A percentile compares a stretch with the other conserved stretches of the same genome.
phyloP scores from a whole-genome alignment of 139 green algal genomes.

The Parachlorella kessleri region DNA sequence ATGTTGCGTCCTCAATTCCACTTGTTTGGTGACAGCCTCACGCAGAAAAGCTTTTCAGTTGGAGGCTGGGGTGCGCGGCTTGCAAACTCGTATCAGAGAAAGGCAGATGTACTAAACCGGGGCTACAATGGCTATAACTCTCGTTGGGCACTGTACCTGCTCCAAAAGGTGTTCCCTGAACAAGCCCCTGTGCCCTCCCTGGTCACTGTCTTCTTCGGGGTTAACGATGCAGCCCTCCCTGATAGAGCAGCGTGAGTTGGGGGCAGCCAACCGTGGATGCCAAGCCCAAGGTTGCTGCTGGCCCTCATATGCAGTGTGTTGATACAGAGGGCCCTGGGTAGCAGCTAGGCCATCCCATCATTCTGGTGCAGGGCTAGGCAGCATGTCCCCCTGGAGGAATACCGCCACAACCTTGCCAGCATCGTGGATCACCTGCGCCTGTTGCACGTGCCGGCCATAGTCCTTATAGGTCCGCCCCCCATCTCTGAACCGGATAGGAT shows the following conservation, averaged over 20 bases:
- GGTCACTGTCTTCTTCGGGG: slow-evolving; percentile 88
- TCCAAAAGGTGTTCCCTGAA: slow-evolving; percentile 61
- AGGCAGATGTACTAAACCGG: slow-evolving; percentile 79
- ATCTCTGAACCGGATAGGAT: slow-evolving; percentile 66
- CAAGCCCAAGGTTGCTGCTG: no score
- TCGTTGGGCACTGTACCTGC: slow-evolving; percentile 69
- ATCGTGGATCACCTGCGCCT: slow-evolving; percentile 55
- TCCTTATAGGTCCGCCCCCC: slow-evolving; percentile 80
- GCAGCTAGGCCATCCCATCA: no score
- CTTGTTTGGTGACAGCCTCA: slow-evolving; percentile 83
- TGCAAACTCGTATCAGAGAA: slow-evolving; percentile 55
- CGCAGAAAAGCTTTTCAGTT: slow-evolving; percentile 61
- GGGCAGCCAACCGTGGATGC: no score
- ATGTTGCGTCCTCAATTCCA: slow-evolving; percentile 49
- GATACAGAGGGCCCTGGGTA: no score
- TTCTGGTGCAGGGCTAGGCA: slow-evolving; percentile 69
- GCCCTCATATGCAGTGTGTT: no score
- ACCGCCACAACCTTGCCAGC: slow-evolving; percentile 55
- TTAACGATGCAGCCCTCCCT: slow-evolving; percentile 89
- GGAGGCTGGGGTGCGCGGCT: slow-evolving; percentile 67
- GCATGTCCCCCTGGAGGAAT: slow-evolving; percentile 87
- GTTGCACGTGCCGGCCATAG: slow-evolving; percentile 38
- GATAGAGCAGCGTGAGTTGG: slow-evolving; percentile 48
- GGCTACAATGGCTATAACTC: slow-evolving; percentile 92
- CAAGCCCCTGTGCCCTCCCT: slow-evolving; percentile 46